Evolutionary conservation across 768 basidiomycete genomes (phyloP).

Genomic region (Boletus sensibilis): DNA sequence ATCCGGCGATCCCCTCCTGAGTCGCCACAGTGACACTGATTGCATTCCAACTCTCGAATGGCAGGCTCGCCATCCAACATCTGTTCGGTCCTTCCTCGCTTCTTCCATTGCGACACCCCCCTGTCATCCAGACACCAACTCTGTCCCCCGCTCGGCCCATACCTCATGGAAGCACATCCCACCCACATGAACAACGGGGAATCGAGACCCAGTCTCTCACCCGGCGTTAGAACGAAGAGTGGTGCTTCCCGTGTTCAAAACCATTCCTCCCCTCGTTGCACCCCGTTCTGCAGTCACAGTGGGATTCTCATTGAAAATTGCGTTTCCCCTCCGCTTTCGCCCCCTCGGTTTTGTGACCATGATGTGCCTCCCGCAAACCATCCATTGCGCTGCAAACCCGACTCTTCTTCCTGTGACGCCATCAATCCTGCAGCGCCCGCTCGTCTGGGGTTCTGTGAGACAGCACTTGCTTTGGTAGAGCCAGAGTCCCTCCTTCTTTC

Average conservation of each 20-base stretch:
- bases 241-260: background rate
- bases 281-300: background rate
- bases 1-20: slow-evolving; percentile 13
- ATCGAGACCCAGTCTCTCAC: background rate
- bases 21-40: background rate
- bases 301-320: background rate
- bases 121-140: background rate
- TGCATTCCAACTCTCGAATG: slow-evolving; percentile 25
- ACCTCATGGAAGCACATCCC: background rate
- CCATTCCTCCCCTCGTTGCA: background rate
- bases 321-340: background rate
- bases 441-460: background rate
- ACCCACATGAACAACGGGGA: background rate
- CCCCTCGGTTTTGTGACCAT: background rate
- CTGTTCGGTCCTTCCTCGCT: background rate
- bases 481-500: slow-evolving; percentile 27
- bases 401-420: background rate
- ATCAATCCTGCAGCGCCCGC: background rate
- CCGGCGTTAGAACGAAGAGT: background rate
- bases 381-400: background rate
- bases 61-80: background rate
- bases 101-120: slow-evolving; percentile 2
- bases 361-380: background rate
- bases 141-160: background rate
- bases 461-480: background rate